Percentiles rank a stretch among this genome's conserved stretches.
phyloP scores from a whole-genome alignment of 2,329 filamentous ascomycete genomes.

The Cladosporium austrohemisphaericum region DNA sequence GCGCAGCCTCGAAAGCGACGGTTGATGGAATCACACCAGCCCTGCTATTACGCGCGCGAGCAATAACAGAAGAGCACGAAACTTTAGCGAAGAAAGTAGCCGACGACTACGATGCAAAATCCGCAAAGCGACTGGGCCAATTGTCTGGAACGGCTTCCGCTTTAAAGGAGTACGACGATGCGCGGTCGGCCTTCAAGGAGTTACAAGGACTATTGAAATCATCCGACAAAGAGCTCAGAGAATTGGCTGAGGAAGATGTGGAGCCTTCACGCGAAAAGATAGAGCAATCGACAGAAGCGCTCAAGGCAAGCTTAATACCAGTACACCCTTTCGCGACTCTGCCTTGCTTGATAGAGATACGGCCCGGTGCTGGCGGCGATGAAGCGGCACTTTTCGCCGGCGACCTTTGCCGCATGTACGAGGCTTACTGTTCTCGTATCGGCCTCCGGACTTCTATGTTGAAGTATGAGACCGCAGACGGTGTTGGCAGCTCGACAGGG shows the following conservation, averaged over 20 bases:
- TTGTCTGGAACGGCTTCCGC: conserved; percentile 50
- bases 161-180: conserved; percentile 55
- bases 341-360: conserved; percentile 86
- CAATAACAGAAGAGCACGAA: conserved; percentile 53
- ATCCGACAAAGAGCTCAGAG: conserved; percentile 54
- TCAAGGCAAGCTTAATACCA: conserved; percentile 78
- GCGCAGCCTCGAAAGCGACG: conserved; percentile 1
- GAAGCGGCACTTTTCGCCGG: conserved; percentile 90
- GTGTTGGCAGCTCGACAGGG: conserved; percentile 49
- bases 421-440: conserved; percentile 66
- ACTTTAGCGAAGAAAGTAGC: conserved; percentile 51
- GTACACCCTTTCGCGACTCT: conserved; percentile 85
- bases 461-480: conserved; percentile 75
- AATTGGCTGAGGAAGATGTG: conserved; percentile 66
- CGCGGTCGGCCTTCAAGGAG: conserved; percentile 60
- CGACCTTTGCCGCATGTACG: conserved; percentile 87
- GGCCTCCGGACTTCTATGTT: conserved; percentile 65
- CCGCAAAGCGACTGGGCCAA: conserved; percentile 57
- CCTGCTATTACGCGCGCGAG: conserved; percentile 54
- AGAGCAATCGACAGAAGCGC: conserved; percentile 57
- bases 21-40: conserved; percentile 47
- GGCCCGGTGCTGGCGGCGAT: conserved; percentile 85
- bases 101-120: conserved; percentile 52
- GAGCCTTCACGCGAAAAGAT: conserved; percentile 61
- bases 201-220: conserved; percentile 67